A percentile compares a stretch with the other conserved stretches of the same genome.
phyloP scores from a whole-genome alignment of 805 yeast species.

The Myxozyma nipponensis region DNA sequence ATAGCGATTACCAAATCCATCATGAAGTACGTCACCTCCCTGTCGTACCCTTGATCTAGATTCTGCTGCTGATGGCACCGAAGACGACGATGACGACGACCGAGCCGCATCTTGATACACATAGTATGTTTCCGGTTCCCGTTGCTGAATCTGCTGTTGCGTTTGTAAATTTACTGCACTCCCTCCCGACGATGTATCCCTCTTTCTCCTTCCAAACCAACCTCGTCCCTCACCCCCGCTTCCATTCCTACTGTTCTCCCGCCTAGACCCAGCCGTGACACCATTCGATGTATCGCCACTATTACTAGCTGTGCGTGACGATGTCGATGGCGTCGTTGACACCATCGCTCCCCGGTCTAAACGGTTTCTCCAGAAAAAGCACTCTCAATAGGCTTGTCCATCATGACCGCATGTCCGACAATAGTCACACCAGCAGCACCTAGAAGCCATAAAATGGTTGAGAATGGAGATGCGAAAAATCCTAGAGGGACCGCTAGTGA shows the following conservation, averaged over 20 bases:
- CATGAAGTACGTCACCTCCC: constrained; percentile 5
- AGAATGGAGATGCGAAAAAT: constrained; percentile 81
- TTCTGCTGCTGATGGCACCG: neutral
- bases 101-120: neutral
- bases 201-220: neutral
- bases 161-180: neutral
- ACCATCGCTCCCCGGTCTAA: constrained; percentile 25
- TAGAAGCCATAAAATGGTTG: constrained; percentile 86
- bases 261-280: neutral
- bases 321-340: no score
- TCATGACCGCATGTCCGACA: constrained; percentile 78
- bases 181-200: neutral
- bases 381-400: constrained; percentile 95
- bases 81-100: neutral
- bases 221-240: neutral
- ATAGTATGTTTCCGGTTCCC: no score
- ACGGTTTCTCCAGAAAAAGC: constrained; percentile 78
- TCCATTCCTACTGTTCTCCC: neutral
- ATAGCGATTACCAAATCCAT: constrained; percentile 9
- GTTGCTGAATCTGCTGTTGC: no score
- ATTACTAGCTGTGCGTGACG: neutral
- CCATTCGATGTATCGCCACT: neutral
- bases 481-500: constrained; percentile 67
- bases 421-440: constrained; percentile 79
- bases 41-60: no score